Evolutionary conservation across 164 flowering plant species (phyloP).

Genomic region (Tetrastigma voinierianum): DNA sequence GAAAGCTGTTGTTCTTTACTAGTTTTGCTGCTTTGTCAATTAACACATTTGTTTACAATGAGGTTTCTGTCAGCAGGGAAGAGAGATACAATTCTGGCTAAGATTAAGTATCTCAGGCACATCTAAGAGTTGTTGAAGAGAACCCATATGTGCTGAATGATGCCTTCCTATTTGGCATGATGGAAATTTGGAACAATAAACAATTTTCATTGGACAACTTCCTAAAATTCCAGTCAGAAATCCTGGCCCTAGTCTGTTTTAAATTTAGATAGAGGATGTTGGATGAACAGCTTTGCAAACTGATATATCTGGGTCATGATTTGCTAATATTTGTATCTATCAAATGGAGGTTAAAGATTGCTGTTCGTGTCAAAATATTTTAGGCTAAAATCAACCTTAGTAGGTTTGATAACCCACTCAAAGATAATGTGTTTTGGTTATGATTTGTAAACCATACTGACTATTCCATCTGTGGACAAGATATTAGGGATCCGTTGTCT

Average conservation of each 20-base stretch:
- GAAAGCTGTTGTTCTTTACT: neutral
- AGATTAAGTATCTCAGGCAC: constrained; percentile 94
- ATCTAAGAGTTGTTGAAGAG: constrained; percentile 87
- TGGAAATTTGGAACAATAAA: constrained; percentile 97
- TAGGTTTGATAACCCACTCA: too few species aligned
- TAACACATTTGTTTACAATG: too few species aligned
- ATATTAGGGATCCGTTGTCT: too few species aligned
- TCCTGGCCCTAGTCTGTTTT: neutral
- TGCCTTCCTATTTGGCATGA: constrained; percentile 91
- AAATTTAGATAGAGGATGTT: neutral
- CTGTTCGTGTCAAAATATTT: neutral
- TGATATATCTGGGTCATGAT: neutral
- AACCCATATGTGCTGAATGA: constrained; percentile 90
- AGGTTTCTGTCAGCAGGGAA: constrained; percentile 56
- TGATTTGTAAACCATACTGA: too few species aligned
- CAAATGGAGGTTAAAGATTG: neutral
- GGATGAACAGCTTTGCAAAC: neutral
- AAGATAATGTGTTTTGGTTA: too few species aligned
- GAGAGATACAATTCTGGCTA: constrained; percentile 90
- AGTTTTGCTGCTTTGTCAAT: neutral
- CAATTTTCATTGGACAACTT: constrained; percentile 95
- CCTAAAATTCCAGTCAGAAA: constrained; percentile 75
- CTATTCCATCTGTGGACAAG: too few species aligned
- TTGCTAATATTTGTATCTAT: neutral
- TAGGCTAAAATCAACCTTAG: neutral